These are phyloP conservation scores for Coix lacrymajobi DNA, from an alignment of 176 grass and related monocot species.

Conservation along the genomic window DNA sequence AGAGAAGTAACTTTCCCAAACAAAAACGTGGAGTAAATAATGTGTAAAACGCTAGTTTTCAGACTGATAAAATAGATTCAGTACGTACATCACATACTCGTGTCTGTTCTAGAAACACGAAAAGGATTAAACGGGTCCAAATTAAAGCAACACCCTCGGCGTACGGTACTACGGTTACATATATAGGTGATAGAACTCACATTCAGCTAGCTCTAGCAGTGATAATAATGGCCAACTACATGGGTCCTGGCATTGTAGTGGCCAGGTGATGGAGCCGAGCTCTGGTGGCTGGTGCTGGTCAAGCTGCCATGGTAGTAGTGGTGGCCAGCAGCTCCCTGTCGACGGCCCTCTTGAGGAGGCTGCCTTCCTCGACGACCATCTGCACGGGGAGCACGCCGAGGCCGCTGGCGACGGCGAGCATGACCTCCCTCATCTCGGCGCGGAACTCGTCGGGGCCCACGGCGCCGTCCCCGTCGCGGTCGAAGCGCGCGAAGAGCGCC, in stretches of 20 bases:
- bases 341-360: constrained; percentile 33
- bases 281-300: background rate
- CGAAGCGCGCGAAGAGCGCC: constrained; percentile 53
- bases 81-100: background rate
- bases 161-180: background rate
- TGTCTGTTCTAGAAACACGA: background rate
- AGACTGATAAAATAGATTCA: background rate
- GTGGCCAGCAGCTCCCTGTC: constrained; percentile 12
- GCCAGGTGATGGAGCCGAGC: background rate
- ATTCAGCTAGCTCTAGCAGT: background rate
- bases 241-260: no score
- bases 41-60: background rate
- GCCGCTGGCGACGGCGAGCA: constrained; percentile 75
- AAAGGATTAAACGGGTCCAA: background rate
- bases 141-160: background rate
- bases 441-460: constrained; percentile 60
- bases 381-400: constrained; percentile 44
- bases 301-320: background rate
- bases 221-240: background rate
- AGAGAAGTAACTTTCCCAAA: no score
- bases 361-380: constrained; percentile 54
- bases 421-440: constrained; percentile 80
- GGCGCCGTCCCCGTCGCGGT: constrained; percentile 61
- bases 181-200: background rate
- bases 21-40: no score